phyloP scores from a whole-genome alignment of 306 rosid genomes.

The Malus sieversii region DNA sequence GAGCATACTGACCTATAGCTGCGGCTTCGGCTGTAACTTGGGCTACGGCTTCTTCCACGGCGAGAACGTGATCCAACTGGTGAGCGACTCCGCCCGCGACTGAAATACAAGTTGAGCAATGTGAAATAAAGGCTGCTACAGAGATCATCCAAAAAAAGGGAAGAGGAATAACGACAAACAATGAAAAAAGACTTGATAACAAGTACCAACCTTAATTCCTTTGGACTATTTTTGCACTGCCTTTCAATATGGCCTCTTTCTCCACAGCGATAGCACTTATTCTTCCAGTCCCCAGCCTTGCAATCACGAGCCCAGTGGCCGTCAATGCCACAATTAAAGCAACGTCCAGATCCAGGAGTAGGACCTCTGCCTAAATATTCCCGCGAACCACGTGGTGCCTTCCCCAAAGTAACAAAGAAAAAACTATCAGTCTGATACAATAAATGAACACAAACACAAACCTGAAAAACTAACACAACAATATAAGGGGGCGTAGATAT shows the following conservation, averaged over 20 bases:
- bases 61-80: conserved; percentile 46
- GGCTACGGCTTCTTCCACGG: conserved; percentile 57
- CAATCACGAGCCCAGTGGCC: conserved; percentile 92
- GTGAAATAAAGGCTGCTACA: background rate
- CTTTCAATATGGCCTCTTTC: conserved; percentile 80
- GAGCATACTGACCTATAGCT: conserved; percentile 49
- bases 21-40: conserved; percentile 64
- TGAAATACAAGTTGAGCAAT: conserved; percentile 6
- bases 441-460: background rate
- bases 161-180: background rate
- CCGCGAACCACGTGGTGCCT: conserved; percentile 80
- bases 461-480: background rate
- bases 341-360: conserved; percentile 87
- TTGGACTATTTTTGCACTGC: conserved; percentile 74
- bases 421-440: background rate
- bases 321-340: conserved; percentile 81
- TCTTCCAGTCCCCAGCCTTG: conserved; percentile 90
- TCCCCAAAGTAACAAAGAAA: background rate
- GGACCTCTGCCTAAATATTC: conserved; percentile 71
- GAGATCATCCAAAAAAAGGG: background rate
- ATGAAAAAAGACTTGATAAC: background rate
- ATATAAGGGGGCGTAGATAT: background rate
- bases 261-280: conserved; percentile 85
- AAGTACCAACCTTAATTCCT: conserved; percentile 44
- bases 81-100: conserved; percentile 48